Evolutionary conservation across 2,329 filamentous ascomycete species (phyloP).

Genomic region (Diaporthe aspalathi): DNA sequence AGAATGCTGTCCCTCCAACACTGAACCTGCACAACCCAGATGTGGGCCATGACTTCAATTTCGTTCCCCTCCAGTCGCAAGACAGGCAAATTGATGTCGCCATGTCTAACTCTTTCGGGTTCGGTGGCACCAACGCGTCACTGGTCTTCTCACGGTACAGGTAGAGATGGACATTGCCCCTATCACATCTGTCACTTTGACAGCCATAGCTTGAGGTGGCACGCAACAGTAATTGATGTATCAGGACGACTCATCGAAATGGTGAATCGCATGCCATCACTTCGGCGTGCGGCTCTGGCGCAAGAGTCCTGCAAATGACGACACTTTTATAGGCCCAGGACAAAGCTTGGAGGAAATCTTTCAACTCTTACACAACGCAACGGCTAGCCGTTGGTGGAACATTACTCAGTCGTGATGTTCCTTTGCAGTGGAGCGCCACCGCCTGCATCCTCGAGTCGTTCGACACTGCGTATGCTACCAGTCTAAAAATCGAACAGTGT

Average conservation of each 20-base stretch:
- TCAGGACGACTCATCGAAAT: not conserved
- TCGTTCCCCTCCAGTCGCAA: constrained; percentile 80
- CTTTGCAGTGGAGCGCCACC: not conserved
- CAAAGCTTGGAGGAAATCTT: not conserved
- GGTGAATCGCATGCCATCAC: not conserved
- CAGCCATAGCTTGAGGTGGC: too few species aligned
- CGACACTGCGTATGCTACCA: too few species aligned
- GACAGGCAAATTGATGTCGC: constrained; percentile 77
- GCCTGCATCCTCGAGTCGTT: too few species aligned
- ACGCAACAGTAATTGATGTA: not conserved
- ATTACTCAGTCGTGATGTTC: not conserved
- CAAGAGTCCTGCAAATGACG: too few species aligned
- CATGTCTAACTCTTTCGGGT: constrained; percentile 96
- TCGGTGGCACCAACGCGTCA: constrained; percentile 95
- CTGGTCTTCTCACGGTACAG: constrained; percentile 73
- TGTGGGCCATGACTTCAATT: constrained; percentile 82
- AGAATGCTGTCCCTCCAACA: constrained; percentile 87
- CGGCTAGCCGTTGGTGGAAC: too few species aligned
- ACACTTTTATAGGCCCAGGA: not conserved
- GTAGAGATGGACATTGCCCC: not conserved
- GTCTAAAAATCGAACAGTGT: not conserved
- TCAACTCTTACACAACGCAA: not conserved
- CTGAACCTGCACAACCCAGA: constrained; percentile 80
- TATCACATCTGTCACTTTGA: too few species aligned
- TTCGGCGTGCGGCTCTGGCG: too few species aligned